Conservation (phyloP, 352 stramenopile species). For the Globisporangium polare region DNA sequence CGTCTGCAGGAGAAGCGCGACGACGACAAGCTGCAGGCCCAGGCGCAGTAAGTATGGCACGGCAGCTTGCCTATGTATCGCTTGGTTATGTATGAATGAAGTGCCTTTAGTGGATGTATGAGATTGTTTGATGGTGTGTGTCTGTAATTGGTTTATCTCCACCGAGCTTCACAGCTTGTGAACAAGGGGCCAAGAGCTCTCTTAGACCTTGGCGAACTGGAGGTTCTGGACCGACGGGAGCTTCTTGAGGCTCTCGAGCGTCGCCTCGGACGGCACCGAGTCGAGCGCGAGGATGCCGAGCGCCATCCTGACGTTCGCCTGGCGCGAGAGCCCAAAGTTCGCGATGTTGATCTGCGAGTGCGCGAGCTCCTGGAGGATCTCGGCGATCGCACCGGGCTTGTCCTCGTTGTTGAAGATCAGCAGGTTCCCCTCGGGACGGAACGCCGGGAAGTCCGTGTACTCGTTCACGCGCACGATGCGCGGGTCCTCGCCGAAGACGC, state of each 20-base stretch:
- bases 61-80: no score
- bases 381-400: constrained; percentile 69
- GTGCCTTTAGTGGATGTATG: not conserved
- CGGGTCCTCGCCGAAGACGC: constrained; percentile 79
- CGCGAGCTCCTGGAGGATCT: constrained; percentile 64
- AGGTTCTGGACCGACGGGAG: constrained; percentile 63
- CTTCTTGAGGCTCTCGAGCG: constrained; percentile 53
- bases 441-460: constrained; percentile 82
- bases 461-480: constrained; percentile 78
- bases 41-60: not conserved
- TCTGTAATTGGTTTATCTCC: not conserved
- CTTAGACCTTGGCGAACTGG: constrained; percentile 57
- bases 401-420: constrained; percentile 86
- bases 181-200: not conserved
- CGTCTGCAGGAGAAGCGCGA: not conserved
- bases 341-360: constrained; percentile 81
- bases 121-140: not conserved
- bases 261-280: constrained; percentile 45
- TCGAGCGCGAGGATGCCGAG: constrained; percentile 77
- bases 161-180: not conserved
- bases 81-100: not conserved
- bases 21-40: not conserved
- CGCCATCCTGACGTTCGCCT: constrained; percentile 49
- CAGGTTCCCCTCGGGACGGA: constrained; percentile 73
- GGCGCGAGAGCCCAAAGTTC: constrained; percentile 77